Base-by-base conservation (phyloP, 179 eudicot species). In the Pouteria campechiana region DNA sequence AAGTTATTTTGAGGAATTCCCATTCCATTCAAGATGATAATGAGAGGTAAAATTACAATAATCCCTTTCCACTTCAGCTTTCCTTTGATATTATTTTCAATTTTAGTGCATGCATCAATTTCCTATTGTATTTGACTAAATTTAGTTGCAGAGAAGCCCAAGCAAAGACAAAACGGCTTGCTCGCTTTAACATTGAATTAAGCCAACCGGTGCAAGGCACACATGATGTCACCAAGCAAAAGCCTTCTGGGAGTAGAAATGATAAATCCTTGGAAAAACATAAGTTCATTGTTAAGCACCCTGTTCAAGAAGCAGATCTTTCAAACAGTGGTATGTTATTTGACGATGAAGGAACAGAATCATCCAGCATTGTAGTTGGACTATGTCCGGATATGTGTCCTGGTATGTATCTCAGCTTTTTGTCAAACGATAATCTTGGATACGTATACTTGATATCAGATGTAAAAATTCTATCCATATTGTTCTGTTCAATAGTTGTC, bases 361-460 rank as follows among this genome's bases (percentile, higher is more conserved):
- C 84, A 38, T 54, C 66, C 17, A 52, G 59, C 45, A 37, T 69
- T 48, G 86, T 90, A 45, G 68, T 69, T 37, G 98, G 98, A 66
- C 37, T 64, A 40, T 90, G 98, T 65, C 75, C 81, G 54, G 98
- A 90, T 69, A 90, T 90, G 98, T 90, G 98, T 68, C 98, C 98
- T 51, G 96, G 98, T 88, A 61, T 32, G 32, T 25, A 11, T 52
- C 41, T 42, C 16, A 12, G 32, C 30, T 45, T 27, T 43, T 48
- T 24, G 32, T 29, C 55, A 8, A 54, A 32, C 28, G 25, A 13
- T 10, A 18, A 12, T 33, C 9, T 21, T 20, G 6, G 2, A 19
- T 32, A 13, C 19, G 18, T 11, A n/a, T 25, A 34, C 21, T 48
- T 32, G 17, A 25, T 17, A 17, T 15, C 3, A 8, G 16, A 48